phyloP scores from a whole-genome alignment of 306 rosid species.

The Cyamopsis tetragonoloba region DNA sequence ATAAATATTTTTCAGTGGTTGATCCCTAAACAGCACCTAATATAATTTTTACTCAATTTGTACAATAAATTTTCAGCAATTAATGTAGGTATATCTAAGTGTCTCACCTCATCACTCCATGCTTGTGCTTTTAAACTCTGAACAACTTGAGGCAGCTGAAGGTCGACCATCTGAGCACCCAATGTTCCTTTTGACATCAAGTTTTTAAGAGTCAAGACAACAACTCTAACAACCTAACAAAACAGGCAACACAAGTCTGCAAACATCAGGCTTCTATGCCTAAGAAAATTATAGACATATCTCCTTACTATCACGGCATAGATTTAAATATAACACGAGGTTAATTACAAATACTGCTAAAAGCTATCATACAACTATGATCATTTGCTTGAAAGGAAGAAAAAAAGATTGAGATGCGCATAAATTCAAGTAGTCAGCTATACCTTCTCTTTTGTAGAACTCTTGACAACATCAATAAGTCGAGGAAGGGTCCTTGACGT shows the following conservation, averaged over 20 bases:
- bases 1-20: too few relatives aligned
- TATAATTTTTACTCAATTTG: slow-evolving; percentile 15
- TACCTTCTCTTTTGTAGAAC: slow-evolving; percentile 99
- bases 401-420: slow-evolving; percentile 14
- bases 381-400: not conserved
- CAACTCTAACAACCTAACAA: slow-evolving; percentile 94
- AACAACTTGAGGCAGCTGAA: slow-evolving; percentile 88
- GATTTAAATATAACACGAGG: not conserved
- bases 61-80: slow-evolving; percentile 12
- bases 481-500: slow-evolving; percentile 89
- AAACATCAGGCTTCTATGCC: slow-evolving; percentile 17
- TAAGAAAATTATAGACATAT: slow-evolving; percentile 11
- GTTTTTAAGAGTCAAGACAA: slow-evolving; percentile 83
- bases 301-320: slow-evolving; percentile 13
- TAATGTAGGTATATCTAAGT: slow-evolving; percentile 11
- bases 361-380: slow-evolving; percentile 10
- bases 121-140: slow-evolving; percentile 98
- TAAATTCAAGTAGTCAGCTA: slow-evolving; percentile 16
- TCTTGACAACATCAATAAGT: slow-evolving; percentile 82
- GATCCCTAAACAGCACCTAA: not conserved
- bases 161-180: slow-evolving; percentile 97
- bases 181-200: slow-evolving; percentile 78
- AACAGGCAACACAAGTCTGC: slow-evolving; percentile 27
- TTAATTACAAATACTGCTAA: not conserved
- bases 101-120: slow-evolving; percentile 98